Percentiles rank a stretch among this genome's conserved stretches.
phyloP scores from a whole-genome alignment of 805 yeast genomes.

The Yarrowia deformans region DNA sequence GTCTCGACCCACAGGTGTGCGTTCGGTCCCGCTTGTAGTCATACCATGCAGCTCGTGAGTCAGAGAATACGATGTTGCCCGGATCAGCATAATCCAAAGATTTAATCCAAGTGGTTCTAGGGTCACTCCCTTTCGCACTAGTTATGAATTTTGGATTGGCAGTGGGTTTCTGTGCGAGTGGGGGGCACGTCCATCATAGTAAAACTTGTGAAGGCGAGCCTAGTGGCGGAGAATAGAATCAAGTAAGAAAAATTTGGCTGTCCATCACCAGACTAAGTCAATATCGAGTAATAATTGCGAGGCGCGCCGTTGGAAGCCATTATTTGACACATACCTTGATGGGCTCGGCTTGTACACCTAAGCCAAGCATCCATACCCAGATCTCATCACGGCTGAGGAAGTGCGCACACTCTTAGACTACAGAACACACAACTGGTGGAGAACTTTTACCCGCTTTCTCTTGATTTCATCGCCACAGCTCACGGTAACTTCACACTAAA shows the following conservation, averaged over 20 bases:
- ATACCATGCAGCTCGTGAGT: not conserved
- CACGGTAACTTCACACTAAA: not conserved
- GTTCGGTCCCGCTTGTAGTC: not conserved
- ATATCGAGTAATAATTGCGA: not conserved
- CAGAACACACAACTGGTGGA: too few relatives aligned
- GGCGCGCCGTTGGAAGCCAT: too few relatives aligned
- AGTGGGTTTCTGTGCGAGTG: not conserved
- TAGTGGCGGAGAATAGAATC: not conserved
- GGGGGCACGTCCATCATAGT: not conserved
- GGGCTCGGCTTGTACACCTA: too few relatives aligned
- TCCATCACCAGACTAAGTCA: not conserved
- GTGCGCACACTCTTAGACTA: too few relatives aligned
- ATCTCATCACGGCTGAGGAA: too few relatives aligned
- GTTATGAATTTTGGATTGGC: not conserved
- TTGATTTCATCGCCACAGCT: not conserved
- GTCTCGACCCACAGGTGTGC: not conserved
- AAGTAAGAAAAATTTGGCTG: conserved; percentile 1
- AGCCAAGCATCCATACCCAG: too few relatives aligned
- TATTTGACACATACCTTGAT: too few relatives aligned
- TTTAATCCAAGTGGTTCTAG: not conserved
- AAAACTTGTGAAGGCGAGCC: not conserved
- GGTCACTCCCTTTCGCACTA: not conserved
- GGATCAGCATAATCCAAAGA: not conserved
- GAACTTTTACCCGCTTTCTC: not conserved
- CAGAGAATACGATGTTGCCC: not conserved